Conservation (phyloP, 139 green algal genomes). For the Zygnema cylindricum region DNA sequence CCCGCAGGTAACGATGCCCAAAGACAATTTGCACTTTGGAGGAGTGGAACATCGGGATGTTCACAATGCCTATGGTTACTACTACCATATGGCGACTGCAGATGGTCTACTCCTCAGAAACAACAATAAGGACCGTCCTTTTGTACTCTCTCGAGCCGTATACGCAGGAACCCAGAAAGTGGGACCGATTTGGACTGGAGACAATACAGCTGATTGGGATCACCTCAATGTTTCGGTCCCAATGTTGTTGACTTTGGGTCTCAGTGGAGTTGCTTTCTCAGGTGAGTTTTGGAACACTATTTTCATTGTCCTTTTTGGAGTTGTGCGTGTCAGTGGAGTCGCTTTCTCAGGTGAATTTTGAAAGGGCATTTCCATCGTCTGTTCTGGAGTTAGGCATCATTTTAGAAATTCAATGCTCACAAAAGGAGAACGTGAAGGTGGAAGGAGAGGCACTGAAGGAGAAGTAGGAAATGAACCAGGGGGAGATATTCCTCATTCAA, state of each 20-base stretch:
- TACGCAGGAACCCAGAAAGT: slow-evolving; percentile 87
- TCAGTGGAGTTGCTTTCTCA: slow-evolving; percentile 86
- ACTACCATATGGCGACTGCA: slow-evolving; percentile 87
- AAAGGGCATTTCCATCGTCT: no score
- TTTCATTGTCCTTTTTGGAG: no score
- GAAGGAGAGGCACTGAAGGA: no score
- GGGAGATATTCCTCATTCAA: no score
- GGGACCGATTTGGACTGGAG: slow-evolving; percentile 98
- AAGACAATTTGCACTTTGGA: slow-evolving; percentile 87
- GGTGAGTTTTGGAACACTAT: no score
- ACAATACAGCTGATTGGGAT: slow-evolving; percentile 91
- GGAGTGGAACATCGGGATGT: slow-evolving; percentile 91
- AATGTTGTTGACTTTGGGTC: slow-evolving; percentile 89
- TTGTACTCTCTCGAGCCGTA: slow-evolving; percentile 95
- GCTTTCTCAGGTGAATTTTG: no score
- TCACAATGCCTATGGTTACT: slow-evolving; percentile 83
- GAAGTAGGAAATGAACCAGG: no score
- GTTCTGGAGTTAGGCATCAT: no score
- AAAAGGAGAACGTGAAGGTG: no score
- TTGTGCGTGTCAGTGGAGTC: no score
- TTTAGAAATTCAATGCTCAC: no score
- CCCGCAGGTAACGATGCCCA: slow-evolving; percentile 85
- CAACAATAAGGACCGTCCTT: slow-evolving; percentile 83
- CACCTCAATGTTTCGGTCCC: slow-evolving; percentile 85
- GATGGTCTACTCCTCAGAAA: slow-evolving; percentile 74